phyloP scores from a whole-genome alignment of 192 early-diverging fungal species.

The Podila epigama region DNA sequence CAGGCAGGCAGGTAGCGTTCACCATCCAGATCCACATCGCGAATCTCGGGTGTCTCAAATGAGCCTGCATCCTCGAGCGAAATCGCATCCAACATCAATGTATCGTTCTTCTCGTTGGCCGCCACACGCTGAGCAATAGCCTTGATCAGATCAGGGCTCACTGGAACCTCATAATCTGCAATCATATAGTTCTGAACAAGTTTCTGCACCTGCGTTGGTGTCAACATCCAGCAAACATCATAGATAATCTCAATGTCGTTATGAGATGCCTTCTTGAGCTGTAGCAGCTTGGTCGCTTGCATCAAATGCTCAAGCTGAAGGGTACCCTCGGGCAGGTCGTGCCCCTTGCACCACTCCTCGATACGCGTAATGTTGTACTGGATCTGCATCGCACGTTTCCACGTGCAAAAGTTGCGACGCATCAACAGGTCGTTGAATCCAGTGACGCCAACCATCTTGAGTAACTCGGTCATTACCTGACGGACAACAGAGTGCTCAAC shows the following conservation, averaged over 20 bases:
- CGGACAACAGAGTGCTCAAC: constrained; percentile 91
- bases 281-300: constrained; percentile 96
- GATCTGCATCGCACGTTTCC: constrained; percentile 99
- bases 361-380: constrained; percentile 98
- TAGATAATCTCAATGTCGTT: constrained; percentile 97
- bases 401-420: constrained; percentile 98
- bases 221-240: constrained; percentile 97
- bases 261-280: constrained; percentile 88
- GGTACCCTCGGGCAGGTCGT: constrained; percentile 88
- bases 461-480: constrained; percentile 94
- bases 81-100: constrained; percentile 87
- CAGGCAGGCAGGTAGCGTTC: constrained; percentile 59
- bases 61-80: constrained; percentile 67
- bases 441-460: constrained; percentile 94
- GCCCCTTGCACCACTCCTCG: constrained; percentile 99
- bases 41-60: constrained; percentile 62
- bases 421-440: constrained; percentile 98
- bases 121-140: constrained; percentile 86
- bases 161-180: constrained; percentile 91
- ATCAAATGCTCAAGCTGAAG: constrained; percentile 93
- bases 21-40: constrained; percentile 44
- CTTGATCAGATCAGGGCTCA: constrained; percentile 88
- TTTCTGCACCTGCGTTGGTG: constrained; percentile 97
- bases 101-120: constrained; percentile 89
- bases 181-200: constrained; percentile 94